A percentile compares a stretch with the other conserved stretches of the same genome.
Evolutionary conservation across 306 rosid genomes (phyloP).

Genomic region (Cotoneaster glaucophyllus): DNA sequence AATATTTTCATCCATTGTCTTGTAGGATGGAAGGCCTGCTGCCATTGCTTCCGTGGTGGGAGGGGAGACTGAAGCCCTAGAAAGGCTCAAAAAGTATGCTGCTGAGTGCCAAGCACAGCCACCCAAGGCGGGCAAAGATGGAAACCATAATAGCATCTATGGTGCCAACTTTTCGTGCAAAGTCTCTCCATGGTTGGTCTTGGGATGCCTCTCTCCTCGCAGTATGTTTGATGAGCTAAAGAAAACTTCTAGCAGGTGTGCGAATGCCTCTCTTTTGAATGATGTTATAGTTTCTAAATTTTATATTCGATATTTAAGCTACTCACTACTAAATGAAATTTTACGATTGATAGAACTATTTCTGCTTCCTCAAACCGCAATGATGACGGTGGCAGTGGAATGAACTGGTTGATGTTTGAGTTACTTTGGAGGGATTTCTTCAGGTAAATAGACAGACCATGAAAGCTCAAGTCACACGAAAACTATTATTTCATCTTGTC

Average conservation of each 20-base stretch:
- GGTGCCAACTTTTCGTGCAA: slow-evolving; percentile 97
- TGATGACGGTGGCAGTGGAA: slow-evolving; percentile 53
- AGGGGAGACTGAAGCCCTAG: slow-evolving; percentile 90
- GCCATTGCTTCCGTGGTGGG: slow-evolving; percentile 64
- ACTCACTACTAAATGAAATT: slow-evolving; percentile 13
- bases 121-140: slow-evolving; percentile 48
- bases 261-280: slow-evolving; percentile 14
- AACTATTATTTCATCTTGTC: not conserved
- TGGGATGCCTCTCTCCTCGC: slow-evolving; percentile 97
- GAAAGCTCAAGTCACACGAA: not conserved
- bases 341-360: slow-evolving; percentile 31
- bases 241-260: slow-evolving; percentile 65
- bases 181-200: slow-evolving; percentile 93
- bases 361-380: slow-evolving; percentile 50
- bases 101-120: slow-evolving; percentile 83
- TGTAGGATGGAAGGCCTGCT: slow-evolving; percentile 64
- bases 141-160: slow-evolving; percentile 54
- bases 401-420: slow-evolving; percentile 87
- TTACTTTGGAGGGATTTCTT: slow-evolving; percentile 98
- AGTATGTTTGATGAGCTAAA: slow-evolving; percentile 74
- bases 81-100: slow-evolving; percentile 71
- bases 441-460: slow-evolving; percentile 45
- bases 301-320: not conserved
- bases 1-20: slow-evolving; percentile 19
- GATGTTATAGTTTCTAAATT: not conserved